phyloP scores from a whole-genome alignment of 148 eudicot species.

The Suaeda aralocaspica region DNA sequence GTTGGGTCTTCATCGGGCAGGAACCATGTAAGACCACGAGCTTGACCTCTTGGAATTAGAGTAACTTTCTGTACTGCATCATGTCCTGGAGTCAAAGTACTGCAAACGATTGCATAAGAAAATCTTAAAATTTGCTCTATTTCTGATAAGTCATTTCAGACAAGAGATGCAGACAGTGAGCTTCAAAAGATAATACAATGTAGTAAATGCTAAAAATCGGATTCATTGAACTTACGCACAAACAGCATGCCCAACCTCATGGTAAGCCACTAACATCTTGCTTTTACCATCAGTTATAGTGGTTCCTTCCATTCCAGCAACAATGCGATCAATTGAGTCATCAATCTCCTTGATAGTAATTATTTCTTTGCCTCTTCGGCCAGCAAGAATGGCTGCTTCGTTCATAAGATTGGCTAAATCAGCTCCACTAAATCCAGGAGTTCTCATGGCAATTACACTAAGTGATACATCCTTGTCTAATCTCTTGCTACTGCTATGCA shows the following conservation, averaged over 20 bases:
- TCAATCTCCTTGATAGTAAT: constrained; percentile 91
- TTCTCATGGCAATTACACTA: constrained; percentile 95
- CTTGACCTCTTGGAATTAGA: constrained; percentile 96
- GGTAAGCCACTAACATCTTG: constrained; percentile 98
- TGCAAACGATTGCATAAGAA: constrained; percentile 27
- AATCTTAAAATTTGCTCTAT: too few relatives aligned
- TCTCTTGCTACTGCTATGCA: constrained; percentile 84
- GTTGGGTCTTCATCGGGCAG: constrained; percentile 97
- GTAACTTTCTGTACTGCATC: constrained; percentile 98
- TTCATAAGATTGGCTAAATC: constrained; percentile 94
- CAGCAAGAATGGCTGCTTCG: constrained; percentile 97
- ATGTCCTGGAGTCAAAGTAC: constrained; percentile 97
- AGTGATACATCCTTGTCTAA: constrained; percentile 89
- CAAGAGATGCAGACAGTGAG: too few relatives aligned
- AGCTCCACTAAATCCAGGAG: constrained; percentile 99
- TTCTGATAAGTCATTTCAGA: too few relatives aligned
- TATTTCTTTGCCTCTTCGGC: constrained; percentile 83
- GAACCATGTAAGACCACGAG: constrained; percentile 97
- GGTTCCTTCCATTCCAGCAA: constrained; percentile 99
- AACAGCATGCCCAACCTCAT: constrained; percentile 99
- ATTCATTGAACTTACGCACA: constrained; percentile 68
- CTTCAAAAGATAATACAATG: too few relatives aligned
- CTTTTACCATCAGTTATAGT: constrained; percentile 98
- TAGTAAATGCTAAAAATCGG: too few relatives aligned
- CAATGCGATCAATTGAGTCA: constrained; percentile 96